These are phyloP conservation scores for Calonectria naviculata DNA, from an alignment of 2,329 filamentous ascomycete species.

Conservation along the genomic window DNA sequence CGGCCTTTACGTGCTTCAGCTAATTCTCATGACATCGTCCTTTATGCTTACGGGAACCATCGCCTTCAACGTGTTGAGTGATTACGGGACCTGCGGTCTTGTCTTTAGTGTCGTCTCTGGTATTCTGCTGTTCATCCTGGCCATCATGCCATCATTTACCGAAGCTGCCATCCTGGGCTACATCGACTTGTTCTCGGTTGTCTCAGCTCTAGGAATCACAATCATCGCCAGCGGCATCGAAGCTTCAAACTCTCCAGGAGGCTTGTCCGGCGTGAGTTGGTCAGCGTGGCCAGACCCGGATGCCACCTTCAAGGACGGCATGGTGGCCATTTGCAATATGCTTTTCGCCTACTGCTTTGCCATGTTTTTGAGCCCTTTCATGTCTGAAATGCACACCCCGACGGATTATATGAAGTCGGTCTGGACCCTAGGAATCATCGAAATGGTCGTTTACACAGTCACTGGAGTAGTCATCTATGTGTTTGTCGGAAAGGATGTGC, in stretches of 20 bases:
- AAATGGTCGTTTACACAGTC: slow-evolving; percentile 70
- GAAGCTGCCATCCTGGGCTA: slow-evolving; percentile 47
- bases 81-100: slow-evolving; percentile 56
- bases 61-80: slow-evolving; percentile 70
- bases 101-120: slow-evolving; percentile 51
- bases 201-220: slow-evolving; percentile 68
- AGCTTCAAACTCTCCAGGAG: slow-evolving; percentile 2
- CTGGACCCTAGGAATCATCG: slow-evolving; percentile 64
- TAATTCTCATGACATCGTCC: slow-evolving; percentile 74
- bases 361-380: slow-evolving; percentile 55
- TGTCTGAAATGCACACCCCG: slow-evolving; percentile 57
- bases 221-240: slow-evolving; percentile 69
- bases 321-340: slow-evolving; percentile 70
- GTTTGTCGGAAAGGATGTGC: slow-evolving; percentile 68
- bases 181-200: slow-evolving; percentile 27
- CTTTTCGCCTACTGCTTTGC: slow-evolving; percentile 70
- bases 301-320: slow-evolving; percentile 59
- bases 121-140: slow-evolving; percentile 49
- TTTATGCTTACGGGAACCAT: slow-evolving; percentile 74
- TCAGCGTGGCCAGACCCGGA: slow-evolving; percentile 50
- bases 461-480: slow-evolving; percentile 73
- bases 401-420: slow-evolving; percentile 59
- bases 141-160: slow-evolving; percentile 53
- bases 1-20: slow-evolving; percentile 65
- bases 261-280: slow-evolving; percentile 37